Percentiles rank a stretch among this genome's conserved stretches.
Conservation (phyloP, 116 monocot genomes). For the Dioscorea cayenensis region DNA sequence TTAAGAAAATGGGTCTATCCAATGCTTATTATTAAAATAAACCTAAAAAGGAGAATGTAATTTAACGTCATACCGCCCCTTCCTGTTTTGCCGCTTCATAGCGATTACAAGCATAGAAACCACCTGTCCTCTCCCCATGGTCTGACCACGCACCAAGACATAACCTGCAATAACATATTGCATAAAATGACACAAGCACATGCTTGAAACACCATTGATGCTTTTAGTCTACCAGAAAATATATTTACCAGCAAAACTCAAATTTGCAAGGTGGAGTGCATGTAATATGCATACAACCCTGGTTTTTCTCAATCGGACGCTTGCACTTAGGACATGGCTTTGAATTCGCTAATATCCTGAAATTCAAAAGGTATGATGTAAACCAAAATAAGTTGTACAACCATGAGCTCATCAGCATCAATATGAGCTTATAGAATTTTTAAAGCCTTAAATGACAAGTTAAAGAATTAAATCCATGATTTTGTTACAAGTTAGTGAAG, state of each 20-base stretch:
- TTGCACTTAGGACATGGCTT: constrained; percentile 71
- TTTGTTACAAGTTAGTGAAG: too few species aligned
- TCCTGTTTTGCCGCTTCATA: constrained; percentile 52
- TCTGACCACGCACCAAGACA: background rate
- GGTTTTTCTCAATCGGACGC: constrained; percentile 58
- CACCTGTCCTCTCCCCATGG: constrained; percentile 6
- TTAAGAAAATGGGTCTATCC: background rate
- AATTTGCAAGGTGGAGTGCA: constrained; percentile 54
- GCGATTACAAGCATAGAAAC: constrained; percentile 1
- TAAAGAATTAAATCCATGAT: too few species aligned
- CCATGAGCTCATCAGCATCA: too few species aligned
- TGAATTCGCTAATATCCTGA: constrained; percentile 65
- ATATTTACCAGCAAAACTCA: constrained; percentile 62
- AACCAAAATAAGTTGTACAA: too few species aligned
- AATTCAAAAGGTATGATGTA: background rate
- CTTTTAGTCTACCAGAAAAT: background rate
- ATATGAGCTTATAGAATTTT: too few species aligned
- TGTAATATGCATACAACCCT: constrained; percentile 73
- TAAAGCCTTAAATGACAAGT: too few species aligned
- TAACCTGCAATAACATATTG: background rate
- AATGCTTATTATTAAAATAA: background rate
- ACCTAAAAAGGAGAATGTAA: background rate
- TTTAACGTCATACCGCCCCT: constrained; percentile 28
- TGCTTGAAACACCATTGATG: background rate
- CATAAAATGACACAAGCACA: background rate